phyloP scores from a whole-genome alignment of 164 flowering plant genomes.

The Saururus chinensis region DNA sequence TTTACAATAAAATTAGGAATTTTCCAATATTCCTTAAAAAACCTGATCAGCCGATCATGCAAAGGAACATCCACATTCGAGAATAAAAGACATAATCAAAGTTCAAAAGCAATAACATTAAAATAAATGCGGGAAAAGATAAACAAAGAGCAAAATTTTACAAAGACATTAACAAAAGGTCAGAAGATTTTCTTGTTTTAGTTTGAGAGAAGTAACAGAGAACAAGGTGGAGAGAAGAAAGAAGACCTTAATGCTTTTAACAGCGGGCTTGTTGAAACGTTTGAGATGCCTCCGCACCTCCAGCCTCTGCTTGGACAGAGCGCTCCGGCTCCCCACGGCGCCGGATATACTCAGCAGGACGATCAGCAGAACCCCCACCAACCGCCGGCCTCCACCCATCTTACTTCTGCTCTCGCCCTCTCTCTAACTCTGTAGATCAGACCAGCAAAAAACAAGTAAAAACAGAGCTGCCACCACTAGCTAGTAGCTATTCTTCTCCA shows the following conservation, averaged over 20 bases:
- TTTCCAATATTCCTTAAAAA: no score
- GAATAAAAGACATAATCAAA: not conserved
- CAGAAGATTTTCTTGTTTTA: not conserved
- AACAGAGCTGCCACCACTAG: not conserved
- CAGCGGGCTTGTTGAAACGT: conserved; percentile 68
- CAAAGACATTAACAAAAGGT: not conserved
- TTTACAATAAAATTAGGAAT: no score
- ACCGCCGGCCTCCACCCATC: conserved; percentile 5
- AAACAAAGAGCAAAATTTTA: not conserved
- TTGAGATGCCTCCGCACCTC: conserved; percentile 72
- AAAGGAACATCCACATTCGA: no score
- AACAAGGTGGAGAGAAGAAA: not conserved
- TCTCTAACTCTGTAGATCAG: not conserved
- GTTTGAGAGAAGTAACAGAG: no score
- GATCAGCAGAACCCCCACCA: conserved; percentile 4
- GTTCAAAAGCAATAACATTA: not conserved
- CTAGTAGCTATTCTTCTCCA: not conserved
- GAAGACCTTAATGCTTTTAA: conserved; percentile 58
- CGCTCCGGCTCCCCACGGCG: conserved; percentile 15
- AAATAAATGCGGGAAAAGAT: not conserved
- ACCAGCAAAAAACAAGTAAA: not conserved
- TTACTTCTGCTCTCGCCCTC: not conserved
- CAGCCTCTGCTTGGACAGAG: conserved; percentile 46
- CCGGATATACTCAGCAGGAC: conserved; percentile 12
- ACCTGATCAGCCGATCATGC: no score